phyloP scores from a whole-genome alignment of 139 green algal species.

The Coccomyxa sp. region DNA sequence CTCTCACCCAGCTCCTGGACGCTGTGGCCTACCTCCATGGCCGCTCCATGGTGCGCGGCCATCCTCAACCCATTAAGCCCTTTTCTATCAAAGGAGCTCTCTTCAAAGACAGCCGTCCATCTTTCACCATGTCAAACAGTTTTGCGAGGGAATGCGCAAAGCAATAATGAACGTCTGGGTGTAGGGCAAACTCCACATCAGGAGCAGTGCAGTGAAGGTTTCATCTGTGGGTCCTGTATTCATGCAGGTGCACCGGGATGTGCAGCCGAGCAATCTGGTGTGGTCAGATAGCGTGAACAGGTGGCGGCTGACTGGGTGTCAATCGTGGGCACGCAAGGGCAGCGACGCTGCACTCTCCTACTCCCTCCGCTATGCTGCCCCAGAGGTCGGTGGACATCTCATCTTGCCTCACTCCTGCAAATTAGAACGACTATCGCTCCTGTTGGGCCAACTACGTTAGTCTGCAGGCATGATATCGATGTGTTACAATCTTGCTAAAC shows the following conservation, averaged over 20 bases:
- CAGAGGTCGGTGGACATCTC: not conserved
- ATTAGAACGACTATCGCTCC: not conserved
- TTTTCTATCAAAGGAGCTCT: no score
- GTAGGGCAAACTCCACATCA: not conserved
- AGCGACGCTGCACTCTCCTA: not conserved
- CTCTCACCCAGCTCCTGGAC: slow-evolving; percentile 2
- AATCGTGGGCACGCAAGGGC: slow-evolving; percentile 1
- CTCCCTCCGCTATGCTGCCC: slow-evolving; percentile 8
- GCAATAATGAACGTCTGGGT: not conserved
- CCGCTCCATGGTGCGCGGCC: not conserved
- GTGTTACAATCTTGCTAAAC: no score
- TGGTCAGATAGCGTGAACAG: not conserved
- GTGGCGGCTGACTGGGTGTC: not conserved
- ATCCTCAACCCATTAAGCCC: no score
- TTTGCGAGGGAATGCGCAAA: not conserved
- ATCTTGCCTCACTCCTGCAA: not conserved
- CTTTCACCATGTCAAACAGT: not conserved
- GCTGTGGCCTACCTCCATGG: slow-evolving; percentile 14
- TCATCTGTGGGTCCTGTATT: not conserved
- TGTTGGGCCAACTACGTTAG: not conserved
- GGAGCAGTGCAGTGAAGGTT: not conserved
- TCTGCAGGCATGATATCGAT: not conserved
- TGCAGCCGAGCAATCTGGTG: not conserved
- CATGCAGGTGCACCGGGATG: slow-evolving; percentile 3
- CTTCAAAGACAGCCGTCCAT: no score